Percentiles rank a stretch among this genome's conserved stretches.
Evolutionary conservation across 768 basidiomycete species (phyloP).

Genomic region (Astraeus odoratus): DNA sequence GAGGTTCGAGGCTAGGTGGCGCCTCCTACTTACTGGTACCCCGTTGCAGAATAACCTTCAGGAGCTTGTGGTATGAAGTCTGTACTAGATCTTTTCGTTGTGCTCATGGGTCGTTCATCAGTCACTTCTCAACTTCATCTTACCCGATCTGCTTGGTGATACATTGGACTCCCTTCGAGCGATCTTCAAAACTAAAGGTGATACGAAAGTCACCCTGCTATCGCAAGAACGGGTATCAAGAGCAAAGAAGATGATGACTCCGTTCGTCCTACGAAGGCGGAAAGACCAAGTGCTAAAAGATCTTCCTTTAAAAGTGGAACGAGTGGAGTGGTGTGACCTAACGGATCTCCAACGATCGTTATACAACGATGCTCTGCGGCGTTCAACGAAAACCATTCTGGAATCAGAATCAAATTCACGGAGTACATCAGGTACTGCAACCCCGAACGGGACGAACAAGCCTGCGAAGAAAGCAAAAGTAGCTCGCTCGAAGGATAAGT

Average conservation of each 20-base stretch:
- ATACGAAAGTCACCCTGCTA: constrained; percentile 79
- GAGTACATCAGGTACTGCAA: constrained; percentile 26
- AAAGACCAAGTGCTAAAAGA: constrained; percentile 94
- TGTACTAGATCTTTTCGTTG: constrained; percentile 3
- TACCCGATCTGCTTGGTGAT: constrained; percentile 81
- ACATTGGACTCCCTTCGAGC: constrained; percentile 76
- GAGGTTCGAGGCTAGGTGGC: constrained; percentile 82
- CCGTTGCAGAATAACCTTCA: constrained; percentile 91
- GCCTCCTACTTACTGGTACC: constrained; percentile 89
- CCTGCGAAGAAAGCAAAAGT: constrained; percentile 23
- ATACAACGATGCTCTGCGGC: constrained; percentile 79
- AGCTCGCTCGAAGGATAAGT: constrained; percentile 56
- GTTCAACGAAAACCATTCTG: constrained; percentile 75
- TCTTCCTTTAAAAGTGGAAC: constrained; percentile 86
- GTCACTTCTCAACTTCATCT: constrained; percentile 97
- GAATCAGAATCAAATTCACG: constrained; percentile 31
- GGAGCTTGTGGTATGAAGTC: constrained; percentile 67
- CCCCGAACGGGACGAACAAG: constrained; percentile 21
- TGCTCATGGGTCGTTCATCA: constrained; percentile 25
- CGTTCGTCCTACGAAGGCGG: constrained; percentile 92
- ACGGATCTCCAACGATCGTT: constrained; percentile 73
- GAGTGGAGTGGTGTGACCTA: constrained; percentile 95
- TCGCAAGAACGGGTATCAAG: constrained; percentile 90
- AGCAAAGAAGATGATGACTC: constrained; percentile 99
- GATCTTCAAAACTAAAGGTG: constrained; percentile 97